Evolutionary conservation across 2,329 filamentous ascomycete genomes (phyloP), one percentile per base, ranked within the genome.

Genomic region (Stachybotrys chartarum): DNA sequence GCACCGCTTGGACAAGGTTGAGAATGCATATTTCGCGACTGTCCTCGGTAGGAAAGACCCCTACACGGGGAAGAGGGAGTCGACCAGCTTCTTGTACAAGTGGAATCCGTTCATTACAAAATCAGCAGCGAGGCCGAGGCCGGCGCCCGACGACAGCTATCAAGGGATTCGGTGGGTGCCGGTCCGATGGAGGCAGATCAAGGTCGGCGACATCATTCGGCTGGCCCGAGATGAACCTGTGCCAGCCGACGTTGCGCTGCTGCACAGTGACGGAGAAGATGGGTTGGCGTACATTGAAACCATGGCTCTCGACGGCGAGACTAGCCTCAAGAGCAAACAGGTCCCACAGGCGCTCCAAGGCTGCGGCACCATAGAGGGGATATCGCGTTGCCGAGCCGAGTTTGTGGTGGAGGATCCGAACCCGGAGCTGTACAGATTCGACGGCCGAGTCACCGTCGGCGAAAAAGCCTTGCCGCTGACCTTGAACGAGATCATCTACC

Each of bases 301-400:
- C 1, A 91, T 92, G 88, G 89, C 88, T 3, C 73, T 93, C 8
- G 89, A 93, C 61, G 89, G 89, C 50, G 89, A 93, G 71, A 93
- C 88, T 1, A 92, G 90, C 59, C 76, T 93, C 30, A 92, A 93
- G 71, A 87, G 80, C 68, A 91, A 89, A 70, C 85, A 88, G 65
- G 77, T 83, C 0, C 78, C 87, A 4, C 79, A 82, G 6, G 79
- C 83, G 1, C 75, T 87, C 4, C 80, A 84, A 56, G 69, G 67
- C 5, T 90, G 87, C 63, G 67, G 73, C 48, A 78, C 75, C 0
- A 77, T 86, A 12, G 72, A 70, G 30, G 72, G 80, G 1, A 76
- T 91, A 35, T 72, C 78, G 6, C 68, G 70, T 3, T 83, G 79
- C 60, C 63, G 72, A 12, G 87, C 86, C 5, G 76, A 85, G 24